Evolutionary conservation across 345 rosid genomes (phyloP), one percentile per base, ranked within the genome.

Genomic region (Chamaenerion angustifolium): DNA sequence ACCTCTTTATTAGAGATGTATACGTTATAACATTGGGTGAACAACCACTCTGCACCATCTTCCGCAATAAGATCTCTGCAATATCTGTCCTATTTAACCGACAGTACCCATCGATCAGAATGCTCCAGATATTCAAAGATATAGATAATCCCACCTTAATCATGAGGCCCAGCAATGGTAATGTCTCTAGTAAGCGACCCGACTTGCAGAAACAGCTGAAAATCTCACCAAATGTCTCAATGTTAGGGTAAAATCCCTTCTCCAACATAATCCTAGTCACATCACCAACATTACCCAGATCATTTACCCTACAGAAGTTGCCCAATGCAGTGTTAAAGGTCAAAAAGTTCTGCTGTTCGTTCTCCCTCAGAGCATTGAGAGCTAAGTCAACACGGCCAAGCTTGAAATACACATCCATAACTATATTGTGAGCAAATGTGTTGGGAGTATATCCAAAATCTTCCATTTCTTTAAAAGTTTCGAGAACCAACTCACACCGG

Each of bases 341-440:
- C 54, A 74, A 71, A 66, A 85, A 85, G 62, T 82, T 82, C 0
- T 78, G 71, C 4, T 42, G 51, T 31, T 48, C 55, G 10, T 65
- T 72, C 15, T 69, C 80, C 23, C 57, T 59, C 46, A 85, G 62
- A 51, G 74, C 60, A 47, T 62, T 43, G 4, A 82, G 42, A 42
- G 80, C 88, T 42, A 19, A 45, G 31, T 72, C 70, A 44, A 55
- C 59, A 12, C 49, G 46, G 15, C 80, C 65, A 2, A 43, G 7
- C 57, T 66, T 82, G 70, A 74, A 80, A 42, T 57, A 52, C 25
- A 78, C 77, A 72, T 85, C 95, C 67, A 85, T 76, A 48, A 76
- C 35, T 52, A 85, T 64, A 31, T 85, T 85, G 49, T 59, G 61
- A 0, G 83, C 85, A 55, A 79, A 81, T 1, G 83, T 72, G 41